These are phyloP conservation scores for Bocquillonia castaneifolia DNA, from an alignment of 441 rosid species.

Conservation along the genomic window DNA sequence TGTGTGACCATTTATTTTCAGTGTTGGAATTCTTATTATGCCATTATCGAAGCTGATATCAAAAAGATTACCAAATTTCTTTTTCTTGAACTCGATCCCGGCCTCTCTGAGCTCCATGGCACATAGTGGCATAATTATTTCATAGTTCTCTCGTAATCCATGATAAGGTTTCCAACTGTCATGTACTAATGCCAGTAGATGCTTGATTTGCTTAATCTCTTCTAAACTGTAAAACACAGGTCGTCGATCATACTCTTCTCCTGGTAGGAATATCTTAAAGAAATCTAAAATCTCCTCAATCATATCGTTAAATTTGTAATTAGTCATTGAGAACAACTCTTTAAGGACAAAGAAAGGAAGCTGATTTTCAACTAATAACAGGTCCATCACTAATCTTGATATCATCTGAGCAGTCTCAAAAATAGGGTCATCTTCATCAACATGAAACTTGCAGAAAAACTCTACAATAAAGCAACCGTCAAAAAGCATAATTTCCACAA, in stretches of 20 bases:
- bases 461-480: conserved; percentile 26
- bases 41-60: not conserved
- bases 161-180: not conserved
- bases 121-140: too few relatives aligned
- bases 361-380: conserved; percentile 25
- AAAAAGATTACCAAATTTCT: not conserved
- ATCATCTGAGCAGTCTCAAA: too few relatives aligned
- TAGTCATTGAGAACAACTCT: not conserved
- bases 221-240: too few relatives aligned
- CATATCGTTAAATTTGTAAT: too few relatives aligned
- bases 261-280: not conserved
- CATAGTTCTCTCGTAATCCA: not conserved
- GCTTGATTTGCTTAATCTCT: not conserved
- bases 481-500: conserved; percentile 27
- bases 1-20: conserved; percentile 4
- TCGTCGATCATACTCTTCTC: too few relatives aligned
- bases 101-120: not conserved
- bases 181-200: not conserved
- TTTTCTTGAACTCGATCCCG: conserved; percentile 4
- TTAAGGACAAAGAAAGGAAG: conserved; percentile 4
- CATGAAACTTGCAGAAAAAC: not conserved
- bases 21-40: not conserved
- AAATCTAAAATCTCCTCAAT: not conserved
- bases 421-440: not conserved
- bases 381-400: not conserved